These are phyloP conservation scores for Austroboletus festivus DNA, from an alignment of 768 basidiomycete genomes.

Conservation along the genomic window DNA sequence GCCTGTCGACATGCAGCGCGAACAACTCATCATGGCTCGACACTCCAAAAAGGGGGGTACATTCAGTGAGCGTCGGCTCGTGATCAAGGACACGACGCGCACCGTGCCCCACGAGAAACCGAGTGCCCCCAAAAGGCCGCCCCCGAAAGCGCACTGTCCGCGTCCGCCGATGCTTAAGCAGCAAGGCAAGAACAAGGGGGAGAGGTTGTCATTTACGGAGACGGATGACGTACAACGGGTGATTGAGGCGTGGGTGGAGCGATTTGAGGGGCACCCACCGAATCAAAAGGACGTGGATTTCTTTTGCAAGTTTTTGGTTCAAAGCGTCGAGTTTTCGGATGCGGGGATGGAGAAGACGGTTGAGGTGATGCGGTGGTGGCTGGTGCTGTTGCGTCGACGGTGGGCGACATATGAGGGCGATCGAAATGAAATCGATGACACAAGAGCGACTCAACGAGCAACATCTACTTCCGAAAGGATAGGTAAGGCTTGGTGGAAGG, in stretches of 20 bases:
- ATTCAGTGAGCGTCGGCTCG: constrained; percentile 40
- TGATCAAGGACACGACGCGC: constrained; percentile 43
- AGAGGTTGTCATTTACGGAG: constrained; percentile 58
- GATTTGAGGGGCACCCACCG: constrained; percentile 59
- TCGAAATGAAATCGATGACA: constrained; percentile 30
- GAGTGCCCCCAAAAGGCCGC: constrained; percentile 44
- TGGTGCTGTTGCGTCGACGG: constrained; percentile 59
- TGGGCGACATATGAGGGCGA: constrained; percentile 57
- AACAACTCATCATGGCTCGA: constrained; percentile 64
- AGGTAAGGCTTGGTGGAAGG: constrained; percentile 78
- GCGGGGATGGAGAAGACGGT: constrained; percentile 68
- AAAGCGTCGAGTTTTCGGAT: constrained; percentile 64
- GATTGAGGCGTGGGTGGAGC: constrained; percentile 73
- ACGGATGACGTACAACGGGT: constrained; percentile 69
- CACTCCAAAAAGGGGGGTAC: constrained; percentile 41
- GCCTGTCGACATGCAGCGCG: constrained; percentile 65
- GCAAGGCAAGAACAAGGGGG: constrained; percentile 47
- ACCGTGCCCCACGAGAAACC: constrained; percentile 27
- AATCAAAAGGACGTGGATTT: constrained; percentile 71
- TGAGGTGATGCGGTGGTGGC: constrained; percentile 80
- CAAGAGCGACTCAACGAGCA: constrained; percentile 22
- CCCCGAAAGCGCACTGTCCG: constrained; percentile 53
- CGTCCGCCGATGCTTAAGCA: constrained; percentile 53
- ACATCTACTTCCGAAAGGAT: constrained; percentile 41
- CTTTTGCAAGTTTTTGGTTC: constrained; percentile 69